Percentiles rank a stretch among this genome's conserved stretches.
phyloP scores from a whole-genome alignment of 192 early-diverging fungal genomes.

The Mortierella alpina region DNA sequence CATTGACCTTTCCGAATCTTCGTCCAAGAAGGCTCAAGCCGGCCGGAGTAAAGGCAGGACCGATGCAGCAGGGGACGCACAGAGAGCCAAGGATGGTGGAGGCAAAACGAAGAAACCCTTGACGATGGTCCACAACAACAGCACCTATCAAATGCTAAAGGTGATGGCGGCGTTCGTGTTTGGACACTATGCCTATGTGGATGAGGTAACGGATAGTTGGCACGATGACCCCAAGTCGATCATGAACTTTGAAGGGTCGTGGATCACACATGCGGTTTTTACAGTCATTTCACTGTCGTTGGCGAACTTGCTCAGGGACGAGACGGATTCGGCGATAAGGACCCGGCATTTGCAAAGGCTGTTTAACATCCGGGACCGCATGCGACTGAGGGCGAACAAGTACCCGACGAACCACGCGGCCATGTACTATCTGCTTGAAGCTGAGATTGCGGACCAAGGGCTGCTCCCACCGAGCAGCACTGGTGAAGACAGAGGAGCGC shows the following conservation, averaged over 20 bases:
- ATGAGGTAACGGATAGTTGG: slow-evolving; percentile 34
- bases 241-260: slow-evolving; percentile 50
- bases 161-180: slow-evolving; percentile 31
- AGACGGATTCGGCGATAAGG: slow-evolving; percentile 15
- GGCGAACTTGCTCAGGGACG: slow-evolving; percentile 21
- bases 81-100: not conserved
- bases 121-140: slow-evolving; percentile 40
- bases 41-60: not conserved
- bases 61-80: not conserved
- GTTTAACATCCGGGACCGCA: slow-evolving; percentile 12
- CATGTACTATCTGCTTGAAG: slow-evolving; percentile 48
- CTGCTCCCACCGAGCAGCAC: not conserved
- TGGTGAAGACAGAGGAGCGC: not conserved
- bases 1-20: slow-evolving; percentile 25
- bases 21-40: not conserved
- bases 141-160: slow-evolving; percentile 47
- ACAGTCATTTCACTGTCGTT: slow-evolving; percentile 24
- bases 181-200: slow-evolving; percentile 33
- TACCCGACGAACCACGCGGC: slow-evolving; percentile 48
- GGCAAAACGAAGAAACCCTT: not conserved
- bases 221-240: slow-evolving; percentile 50
- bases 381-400: slow-evolving; percentile 24
- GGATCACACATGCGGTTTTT: slow-evolving; percentile 37
- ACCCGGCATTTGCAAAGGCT: slow-evolving; percentile 3
- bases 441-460: slow-evolving; percentile 42